Base-by-base conservation (phyloP, 139 green algal species). In the Tetradesmus lagerheimii region DNA sequence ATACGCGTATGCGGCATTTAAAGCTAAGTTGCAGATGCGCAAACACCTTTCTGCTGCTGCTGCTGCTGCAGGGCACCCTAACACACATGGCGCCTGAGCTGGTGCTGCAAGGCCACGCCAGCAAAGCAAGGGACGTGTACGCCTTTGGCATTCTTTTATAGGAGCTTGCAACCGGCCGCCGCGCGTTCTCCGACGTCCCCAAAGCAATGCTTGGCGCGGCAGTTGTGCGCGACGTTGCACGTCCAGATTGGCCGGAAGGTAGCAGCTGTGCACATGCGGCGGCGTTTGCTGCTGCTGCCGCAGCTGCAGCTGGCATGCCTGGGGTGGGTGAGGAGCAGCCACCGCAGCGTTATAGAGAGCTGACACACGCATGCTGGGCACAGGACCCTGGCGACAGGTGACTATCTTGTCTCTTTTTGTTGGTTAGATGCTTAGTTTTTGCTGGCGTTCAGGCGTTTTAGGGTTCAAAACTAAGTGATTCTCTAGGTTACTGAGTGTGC, bases 61-160 rank as follows among this genome's bases (percentile, higher is more conserved):
- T 29, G 35, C 41, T 89, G 62, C 53, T 92, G 91, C 90, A 93
- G 81, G 94, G 93, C 74, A 96, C 94, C 0, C 87, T 95, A 12
- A 95, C 93, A 23, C 95, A 95, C 89, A 95, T 95, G 91, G 82
- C 89, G 1, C 89, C 93, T 25, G 91, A 95, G 89, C 35, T 93
- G 57, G 77, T 94, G 64, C 39, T 92, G n/a, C 57, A 88, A 2
- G 93, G 93, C 15, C 71, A 47, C 1, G 84, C 90, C 57, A 85
- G 35, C 71, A 90, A 87, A 14, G 80, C 84, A 4, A 78, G 35
- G 18, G 93, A 95, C 64, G 93, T 94, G 64, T 95, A 92, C 67
- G 79, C 91, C 18, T 93, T 91, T 47, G 92, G 89, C 16, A 80
- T 85, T 0, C 47, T 80, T 37, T 45, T 84, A 4, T 84, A 43